These are phyloP conservation scores for Erodium maritimum DNA, from an alignment of 345 rosid genomes.

Conservation along the genomic window DNA sequence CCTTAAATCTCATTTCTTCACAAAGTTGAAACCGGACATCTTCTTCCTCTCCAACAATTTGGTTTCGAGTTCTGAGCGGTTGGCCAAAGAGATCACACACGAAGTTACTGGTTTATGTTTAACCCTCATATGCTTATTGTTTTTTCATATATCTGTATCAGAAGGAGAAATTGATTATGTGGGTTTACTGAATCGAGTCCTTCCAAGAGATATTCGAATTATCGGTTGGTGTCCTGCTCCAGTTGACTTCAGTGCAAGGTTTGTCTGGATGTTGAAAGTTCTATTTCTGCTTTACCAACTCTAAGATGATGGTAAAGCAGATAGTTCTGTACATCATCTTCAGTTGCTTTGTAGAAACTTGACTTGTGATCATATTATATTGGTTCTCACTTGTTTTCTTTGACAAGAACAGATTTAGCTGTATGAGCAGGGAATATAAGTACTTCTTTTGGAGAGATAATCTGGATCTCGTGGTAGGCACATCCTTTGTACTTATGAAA, in stretches of 20 bases:
- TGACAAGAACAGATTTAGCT: slow-evolving; percentile 59
- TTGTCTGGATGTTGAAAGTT: neutral
- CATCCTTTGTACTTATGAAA: slow-evolving; percentile 6
- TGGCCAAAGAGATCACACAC: too few relatives aligned
- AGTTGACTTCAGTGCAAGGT: slow-evolving; percentile 88
- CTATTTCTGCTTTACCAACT: neutral
- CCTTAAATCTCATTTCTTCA: too few relatives aligned
- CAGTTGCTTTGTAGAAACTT: too few relatives aligned
- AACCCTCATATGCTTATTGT: slow-evolving; percentile 8
- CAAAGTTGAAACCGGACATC: too few relatives aligned
- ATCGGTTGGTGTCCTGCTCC: slow-evolving; percentile 90
- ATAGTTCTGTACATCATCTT: too few relatives aligned
- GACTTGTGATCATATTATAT: too few relatives aligned
- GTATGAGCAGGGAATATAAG: slow-evolving; percentile 68
- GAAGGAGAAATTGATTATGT: slow-evolving; percentile 81
- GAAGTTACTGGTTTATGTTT: too few relatives aligned
- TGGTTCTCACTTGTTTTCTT: slow-evolving; percentile 4
- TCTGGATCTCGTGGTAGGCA: slow-evolving; percentile 50
- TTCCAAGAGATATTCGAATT: slow-evolving; percentile 80
- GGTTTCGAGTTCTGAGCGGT: too few relatives aligned
- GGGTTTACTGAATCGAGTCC: slow-evolving; percentile 71
- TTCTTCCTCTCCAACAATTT: too few relatives aligned
- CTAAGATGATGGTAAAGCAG: too few relatives aligned
- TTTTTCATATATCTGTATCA: slow-evolving; percentile 18
- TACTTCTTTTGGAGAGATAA: slow-evolving; percentile 70